These are phyloP conservation scores for Gaeumannomyces tritici DNA, from an alignment of 2,329 filamentous ascomycete genomes.

Conservation along the genomic window DNA sequence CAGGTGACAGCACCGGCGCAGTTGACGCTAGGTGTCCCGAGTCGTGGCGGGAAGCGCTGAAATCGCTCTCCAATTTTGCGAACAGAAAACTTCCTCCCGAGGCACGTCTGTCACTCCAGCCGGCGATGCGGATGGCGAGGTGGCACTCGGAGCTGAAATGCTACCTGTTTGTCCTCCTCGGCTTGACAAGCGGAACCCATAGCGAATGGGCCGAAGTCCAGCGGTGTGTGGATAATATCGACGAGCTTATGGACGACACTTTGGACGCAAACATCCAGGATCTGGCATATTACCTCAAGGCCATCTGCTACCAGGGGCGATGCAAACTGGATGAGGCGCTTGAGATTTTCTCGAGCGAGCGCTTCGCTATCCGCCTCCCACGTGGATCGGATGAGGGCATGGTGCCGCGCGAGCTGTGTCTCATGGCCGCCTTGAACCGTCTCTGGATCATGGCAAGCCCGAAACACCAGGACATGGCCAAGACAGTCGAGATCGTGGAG, in stretches of 20 bases:
- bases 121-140: slow-evolving; percentile 46
- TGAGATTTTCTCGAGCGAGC: slow-evolving; percentile 50
- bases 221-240: slow-evolving; percentile 44
- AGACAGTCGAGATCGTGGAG: slow-evolving; percentile 52
- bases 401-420: slow-evolving; percentile 40
- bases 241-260: slow-evolving; percentile 28
- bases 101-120: slow-evolving; percentile 40
- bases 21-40: slow-evolving; percentile 6
- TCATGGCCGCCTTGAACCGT: slow-evolving; percentile 59
- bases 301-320: slow-evolving; percentile 66
- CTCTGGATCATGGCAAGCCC: slow-evolving; percentile 64
- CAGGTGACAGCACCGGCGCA: slow-evolving; percentile 22
- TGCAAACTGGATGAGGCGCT: slow-evolving; percentile 65
- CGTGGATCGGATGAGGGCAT: not conserved
- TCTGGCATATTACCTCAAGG: slow-evolving; percentile 62
- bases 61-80: slow-evolving; percentile 1
- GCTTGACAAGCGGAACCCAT: slow-evolving; percentile 59
- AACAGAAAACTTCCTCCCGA: not conserved
- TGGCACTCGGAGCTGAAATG: slow-evolving; percentile 59
- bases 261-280: slow-evolving; percentile 37
- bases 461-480: slow-evolving; percentile 43
- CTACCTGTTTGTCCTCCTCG: slow-evolving; percentile 62
- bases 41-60: slow-evolving; percentile 28
- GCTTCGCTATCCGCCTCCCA: slow-evolving; percentile 38
- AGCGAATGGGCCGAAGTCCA: slow-evolving; percentile 61